Base-by-base conservation (phyloP, 2,329 filamentous ascomycete genomes). In the Didymosphaeria variabile region DNA sequence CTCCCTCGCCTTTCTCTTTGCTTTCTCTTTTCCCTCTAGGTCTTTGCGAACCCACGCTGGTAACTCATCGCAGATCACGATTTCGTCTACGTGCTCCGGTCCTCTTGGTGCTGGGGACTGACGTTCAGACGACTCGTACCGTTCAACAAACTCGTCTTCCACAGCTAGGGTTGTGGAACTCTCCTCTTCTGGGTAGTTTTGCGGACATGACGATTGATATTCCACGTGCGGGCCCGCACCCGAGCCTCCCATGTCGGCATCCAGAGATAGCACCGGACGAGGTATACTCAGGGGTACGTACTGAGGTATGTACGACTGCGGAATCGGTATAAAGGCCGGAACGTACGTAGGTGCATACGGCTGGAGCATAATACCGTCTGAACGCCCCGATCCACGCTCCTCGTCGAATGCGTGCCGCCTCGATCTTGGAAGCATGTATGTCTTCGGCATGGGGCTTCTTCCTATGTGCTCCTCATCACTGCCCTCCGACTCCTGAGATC, bases 21-120 rank as follows among this genome's bases (percentile, higher is more conserved):
- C 19, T 9, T 58, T 51, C 15, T 62, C 17, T 42, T 63, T 61
- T 17, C 59, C 38, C 15, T 40, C 60, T 7, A 68, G 52, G 2
- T 40, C 57, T 50, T 69, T 57, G 9, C 66, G 54, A 8, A 73
- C 54, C 5, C 70, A 57, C 8, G 57, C 53, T 6, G 71, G 70
- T 21, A 67, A 67, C 17, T 70, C 61, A 8, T 72, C 70, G 21
- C 67, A 66, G 1, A 72, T 64, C 32, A 67, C 59, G 46, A 74
- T 64, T 40, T 62, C 70, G 46, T 74, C 69, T 5, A 31, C 15
- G 3, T 46, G 42, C 7, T 44, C 12, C 32, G 36, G 53, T 26
- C 40, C 34, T 9, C 21, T 17, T 9, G 34, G 13, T 13, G 34
- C 10, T 13, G 47, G 12, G 32, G 10, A 26, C 4, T 26, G 12